phyloP scores from a whole-genome alignment of 306 rosid species.

The Senna tora region DNA sequence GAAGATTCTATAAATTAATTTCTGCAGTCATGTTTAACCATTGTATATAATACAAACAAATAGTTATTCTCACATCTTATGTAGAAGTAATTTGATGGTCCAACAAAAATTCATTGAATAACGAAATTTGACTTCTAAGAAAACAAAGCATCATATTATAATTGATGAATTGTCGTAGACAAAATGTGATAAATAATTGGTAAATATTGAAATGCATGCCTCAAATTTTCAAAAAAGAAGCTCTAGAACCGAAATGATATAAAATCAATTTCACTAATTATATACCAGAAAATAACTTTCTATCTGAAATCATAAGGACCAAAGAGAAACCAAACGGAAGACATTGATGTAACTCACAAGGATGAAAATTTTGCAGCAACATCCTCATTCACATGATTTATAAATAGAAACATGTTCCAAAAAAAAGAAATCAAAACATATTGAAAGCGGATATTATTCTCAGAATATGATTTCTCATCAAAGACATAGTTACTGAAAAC shows the following conservation, averaged over 20 bases:
- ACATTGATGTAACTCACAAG: neutral
- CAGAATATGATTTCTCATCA: constrained; percentile 16
- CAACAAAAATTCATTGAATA: neutral
- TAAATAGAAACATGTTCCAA: constrained; percentile 11
- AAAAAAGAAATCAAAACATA: constrained; percentile 5
- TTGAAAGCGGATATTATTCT: constrained; percentile 21
- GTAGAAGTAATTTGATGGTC: constrained; percentile 20
- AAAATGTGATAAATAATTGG: constrained; percentile 5
- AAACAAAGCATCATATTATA: neutral
- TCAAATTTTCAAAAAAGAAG: constrained; percentile 11
- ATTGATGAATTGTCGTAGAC: constrained; percentile 1
- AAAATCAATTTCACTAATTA: constrained; percentile 22
- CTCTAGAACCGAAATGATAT: constrained; percentile 22
- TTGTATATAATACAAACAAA: constrained; percentile 28
- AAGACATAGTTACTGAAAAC: constrained; percentile 37
- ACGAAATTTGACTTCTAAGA: constrained; percentile 3
- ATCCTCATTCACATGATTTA: constrained; percentile 3
- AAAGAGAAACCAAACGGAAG: neutral
- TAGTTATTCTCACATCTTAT: neutral
- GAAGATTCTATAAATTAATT: constrained; percentile 34
- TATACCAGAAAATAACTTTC: constrained; percentile 13
- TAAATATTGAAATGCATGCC: constrained; percentile 12
- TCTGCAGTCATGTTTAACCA: constrained; percentile 31
- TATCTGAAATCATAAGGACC: constrained; percentile 12
- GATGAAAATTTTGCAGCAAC: neutral